Conservation (phyloP, 768 basidiomycete genomes). For the Kwoniella sp. region DNA sequence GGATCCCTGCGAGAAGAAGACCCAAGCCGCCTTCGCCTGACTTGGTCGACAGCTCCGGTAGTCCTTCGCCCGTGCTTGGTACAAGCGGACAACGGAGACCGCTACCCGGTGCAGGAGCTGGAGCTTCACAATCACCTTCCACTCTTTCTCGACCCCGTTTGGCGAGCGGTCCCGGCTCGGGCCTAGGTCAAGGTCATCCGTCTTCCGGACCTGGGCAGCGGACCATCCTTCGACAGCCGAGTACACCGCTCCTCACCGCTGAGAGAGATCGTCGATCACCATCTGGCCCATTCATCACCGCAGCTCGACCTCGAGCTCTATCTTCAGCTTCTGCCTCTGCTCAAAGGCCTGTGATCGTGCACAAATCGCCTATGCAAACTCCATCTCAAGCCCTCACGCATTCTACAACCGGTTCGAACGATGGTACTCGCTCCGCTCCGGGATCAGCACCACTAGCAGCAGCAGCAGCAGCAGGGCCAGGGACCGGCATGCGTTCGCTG, state of each 20-base stretch:
- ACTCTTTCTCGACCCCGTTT: conserved; percentile 3
- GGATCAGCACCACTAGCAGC: not conserved
- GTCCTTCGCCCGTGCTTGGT: not conserved
- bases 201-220: not conserved
- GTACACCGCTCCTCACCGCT: conserved; percentile 23
- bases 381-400: not conserved
- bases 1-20: conserved; percentile 9
- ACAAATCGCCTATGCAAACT: conserved; percentile 3
- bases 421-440: not conserved
- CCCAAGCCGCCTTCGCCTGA: conserved; percentile 33
- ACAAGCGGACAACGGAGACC: conserved; percentile 9
- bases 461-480: not conserved
- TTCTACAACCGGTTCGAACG: not conserved
- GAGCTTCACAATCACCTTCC: conserved; percentile 1
- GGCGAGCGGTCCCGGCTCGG: not conserved
- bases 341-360: conserved; percentile 4
- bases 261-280: not conserved
- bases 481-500: conserved; percentile 5
- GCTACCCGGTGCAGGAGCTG: not conserved
- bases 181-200: conserved; percentile 6
- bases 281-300: not conserved
- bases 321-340: conserved; percentile 18
- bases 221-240: conserved; percentile 33
- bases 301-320: conserved; percentile 11
- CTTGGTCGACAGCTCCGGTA: conserved; percentile 1